Evolutionary conservation across 345 rosid genomes (phyloP).

Genomic region (Boechera stricta): DNA sequence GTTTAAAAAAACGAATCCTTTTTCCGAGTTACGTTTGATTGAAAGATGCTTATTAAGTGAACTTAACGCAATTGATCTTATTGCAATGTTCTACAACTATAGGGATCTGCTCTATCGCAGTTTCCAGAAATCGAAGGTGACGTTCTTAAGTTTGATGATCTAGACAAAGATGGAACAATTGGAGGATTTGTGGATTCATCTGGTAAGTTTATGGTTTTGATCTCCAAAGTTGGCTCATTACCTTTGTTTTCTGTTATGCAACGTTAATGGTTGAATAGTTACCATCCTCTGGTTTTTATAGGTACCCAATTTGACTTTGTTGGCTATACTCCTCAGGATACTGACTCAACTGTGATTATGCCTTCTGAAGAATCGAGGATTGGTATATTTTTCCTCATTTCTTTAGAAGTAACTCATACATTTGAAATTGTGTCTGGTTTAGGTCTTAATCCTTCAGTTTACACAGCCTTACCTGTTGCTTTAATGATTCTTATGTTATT

Average conservation of each 20-base stretch:
- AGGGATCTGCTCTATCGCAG: conserved; percentile 39
- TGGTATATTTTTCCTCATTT: conserved; percentile 42
- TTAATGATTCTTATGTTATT: background rate
- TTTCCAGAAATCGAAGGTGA: conserved; percentile 64
- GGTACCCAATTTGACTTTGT: conserved; percentile 68
- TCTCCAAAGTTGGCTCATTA: background rate
- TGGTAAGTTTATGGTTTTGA: conserved; percentile 48
- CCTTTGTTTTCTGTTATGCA: background rate
- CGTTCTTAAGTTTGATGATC: conserved; percentile 54
- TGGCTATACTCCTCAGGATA: conserved; percentile 58
- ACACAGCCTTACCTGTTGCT: background rate
- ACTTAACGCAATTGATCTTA: background rate
- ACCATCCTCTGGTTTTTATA: conserved; percentile 40
- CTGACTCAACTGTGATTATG: conserved; percentile 60
- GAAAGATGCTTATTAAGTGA: background rate
- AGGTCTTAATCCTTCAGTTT: background rate
- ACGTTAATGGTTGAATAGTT: background rate
- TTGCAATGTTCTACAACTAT: conserved; percentile 19
- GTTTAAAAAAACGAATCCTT: background rate
- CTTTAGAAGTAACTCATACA: background rate
- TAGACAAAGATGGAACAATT: conserved; percentile 55
- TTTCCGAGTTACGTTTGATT: background rate
- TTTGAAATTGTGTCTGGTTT: background rate
- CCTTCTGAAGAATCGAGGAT: conserved; percentile 59
- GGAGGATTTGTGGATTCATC: conserved; percentile 65